Evolutionary conservation across 202 grass and related monocot genomes (phyloP), one percentile per base, ranked within the genome.

Genomic region (Schoenoplectus triqueter): DNA sequence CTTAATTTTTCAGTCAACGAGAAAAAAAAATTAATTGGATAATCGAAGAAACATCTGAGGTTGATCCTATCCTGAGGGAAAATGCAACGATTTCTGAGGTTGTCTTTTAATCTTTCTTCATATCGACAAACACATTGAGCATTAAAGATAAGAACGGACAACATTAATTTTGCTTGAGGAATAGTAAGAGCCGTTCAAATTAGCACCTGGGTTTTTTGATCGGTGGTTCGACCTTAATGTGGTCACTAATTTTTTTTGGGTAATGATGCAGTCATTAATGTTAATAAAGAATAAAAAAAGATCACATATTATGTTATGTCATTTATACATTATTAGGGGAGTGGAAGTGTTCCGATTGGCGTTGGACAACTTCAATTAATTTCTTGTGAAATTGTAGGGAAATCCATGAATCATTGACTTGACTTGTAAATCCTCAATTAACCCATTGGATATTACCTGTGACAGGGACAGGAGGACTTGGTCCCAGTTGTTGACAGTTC

Each of bases 361-460:
- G 31, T 31, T 31, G 31, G 31, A 31, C 31, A 31, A 31, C 31
- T 31, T 31, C 31, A 31, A 31, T 31, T 31, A 31, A 60, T 40
- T 15, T 9, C 7, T 8, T 59, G 52, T 59, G 22, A 59, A 59
- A 42, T 59, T 78, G 49, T 41, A 13, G 20, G 73, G 73, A 73
- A 73, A 51, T 15, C 15, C 50, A 76, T 76, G 73, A 56, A 41
- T 5, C 73, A 76, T 57, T 77, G 51, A 77, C 72, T 39, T 75
- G 11, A 77, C 6, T 77, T 76, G 50, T 22, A 40, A n/a, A 68
- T 5, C 1, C 5, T 17, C 17, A 62, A 62, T 14, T 59, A 69
- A 11, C 2, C 1, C 73, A 13, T 15, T 39, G 50, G 73, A 76
- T 40, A 56, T 56, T 59, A 56, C 50, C 3, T 7, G 20, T 76